A percentile compares a stretch with the other conserved stretches of the same genome.
Evolutionary conservation across 345 rosid genomes (phyloP).

Genomic region (Ailanthus altissimus): DNA sequence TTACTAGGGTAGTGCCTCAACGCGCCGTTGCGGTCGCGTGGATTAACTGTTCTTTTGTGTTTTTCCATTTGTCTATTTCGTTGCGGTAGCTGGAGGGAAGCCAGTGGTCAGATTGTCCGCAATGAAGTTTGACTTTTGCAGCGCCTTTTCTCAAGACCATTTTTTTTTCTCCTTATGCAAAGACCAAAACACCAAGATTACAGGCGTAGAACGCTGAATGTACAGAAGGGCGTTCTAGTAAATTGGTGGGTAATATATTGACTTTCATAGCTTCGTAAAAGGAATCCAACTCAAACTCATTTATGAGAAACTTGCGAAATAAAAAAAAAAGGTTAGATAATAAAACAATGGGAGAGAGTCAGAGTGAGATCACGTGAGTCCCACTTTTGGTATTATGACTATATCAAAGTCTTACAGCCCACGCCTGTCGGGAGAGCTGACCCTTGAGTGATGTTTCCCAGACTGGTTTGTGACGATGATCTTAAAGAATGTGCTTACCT

Average conservation of each 20-base stretch:
- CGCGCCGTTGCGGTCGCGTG: background rate
- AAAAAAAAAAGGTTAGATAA: constrained; percentile 8
- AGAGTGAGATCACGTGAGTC: constrained; percentile 41
- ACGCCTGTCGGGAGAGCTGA: constrained; percentile 33
- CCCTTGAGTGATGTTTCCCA: constrained; percentile 26
- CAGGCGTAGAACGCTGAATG: rapidly evolving
- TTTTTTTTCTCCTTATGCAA: background rate
- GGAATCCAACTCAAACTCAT: constrained; percentile 12
- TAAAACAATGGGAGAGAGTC: constrained; percentile 19
- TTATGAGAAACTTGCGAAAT: background rate
- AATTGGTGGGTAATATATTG: constrained; percentile 7
- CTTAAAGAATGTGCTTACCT: constrained; percentile 17
- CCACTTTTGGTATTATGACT: constrained; percentile 16
- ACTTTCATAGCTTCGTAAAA: constrained; percentile 26
- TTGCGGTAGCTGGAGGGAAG: background rate
- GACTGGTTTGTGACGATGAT: background rate
- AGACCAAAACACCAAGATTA: constrained; percentile 1
- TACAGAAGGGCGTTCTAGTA: constrained; percentile 8
- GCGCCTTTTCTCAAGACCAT: background rate
- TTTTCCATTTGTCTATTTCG: background rate
- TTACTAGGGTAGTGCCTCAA: background rate
- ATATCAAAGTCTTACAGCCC: constrained; percentile 23
- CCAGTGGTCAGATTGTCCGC: background rate
- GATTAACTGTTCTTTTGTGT: background rate
- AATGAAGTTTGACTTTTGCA: constrained; percentile 12